Evolutionary conservation across 495 filamentous ascomycete genomes (phyloP).

Genomic region (Neurospora sp.): DNA sequence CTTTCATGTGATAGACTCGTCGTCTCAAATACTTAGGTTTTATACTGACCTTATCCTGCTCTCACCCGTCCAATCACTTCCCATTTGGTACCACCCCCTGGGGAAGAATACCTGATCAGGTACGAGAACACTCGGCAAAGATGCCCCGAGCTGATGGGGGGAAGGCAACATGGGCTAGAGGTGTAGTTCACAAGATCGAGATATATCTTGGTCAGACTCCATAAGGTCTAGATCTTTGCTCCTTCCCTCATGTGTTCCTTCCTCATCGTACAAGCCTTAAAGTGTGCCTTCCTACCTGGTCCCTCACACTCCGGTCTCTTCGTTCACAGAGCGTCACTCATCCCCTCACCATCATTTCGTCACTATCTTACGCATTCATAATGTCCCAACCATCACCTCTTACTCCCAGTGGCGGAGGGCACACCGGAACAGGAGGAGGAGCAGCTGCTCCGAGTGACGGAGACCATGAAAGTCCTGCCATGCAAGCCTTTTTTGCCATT

Average conservation of each 20-base stretch:
- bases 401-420: slow-evolving; percentile 2
- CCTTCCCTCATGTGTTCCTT: not conserved
- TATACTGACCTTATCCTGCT: slow-evolving; percentile 8
- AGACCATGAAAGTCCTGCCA: slow-evolving; percentile 8
- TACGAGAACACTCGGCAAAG: not conserved
- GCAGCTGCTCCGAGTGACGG: slow-evolving; percentile 4
- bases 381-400: slow-evolving; percentile 6
- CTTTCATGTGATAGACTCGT: slow-evolving; percentile 26
- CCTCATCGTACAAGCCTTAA: not conserved
- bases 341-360: not conserved
- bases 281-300: not conserved
- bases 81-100: slow-evolving; percentile 5
- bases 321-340: not conserved
- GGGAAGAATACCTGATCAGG: not conserved
- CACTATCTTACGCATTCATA: not conserved
- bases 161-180: not conserved
- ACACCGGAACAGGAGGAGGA: not conserved
- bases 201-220: not conserved
- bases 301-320: not conserved
- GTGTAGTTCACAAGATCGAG: not conserved
- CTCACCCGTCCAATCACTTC: slow-evolving; percentile 7
- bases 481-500: slow-evolving; percentile 13
- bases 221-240: slow-evolving; percentile 17
- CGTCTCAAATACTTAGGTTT: slow-evolving; percentile 10
- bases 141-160: not conserved